Evolutionary conservation across 306 rosid species (phyloP).

Genomic region (Abrus pulchellus): DNA sequence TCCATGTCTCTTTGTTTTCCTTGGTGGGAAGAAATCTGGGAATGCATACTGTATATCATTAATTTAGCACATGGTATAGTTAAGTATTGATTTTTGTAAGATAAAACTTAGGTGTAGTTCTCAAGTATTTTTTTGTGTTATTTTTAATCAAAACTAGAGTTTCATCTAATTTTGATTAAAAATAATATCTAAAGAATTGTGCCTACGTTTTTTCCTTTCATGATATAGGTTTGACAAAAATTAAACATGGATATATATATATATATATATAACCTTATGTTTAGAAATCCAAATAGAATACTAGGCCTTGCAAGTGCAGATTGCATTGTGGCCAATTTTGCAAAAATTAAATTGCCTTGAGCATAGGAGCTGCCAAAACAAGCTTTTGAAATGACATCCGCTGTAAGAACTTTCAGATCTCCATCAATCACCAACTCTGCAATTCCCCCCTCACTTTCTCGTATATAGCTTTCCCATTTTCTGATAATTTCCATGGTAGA

Average conservation of each 20-base stretch:
- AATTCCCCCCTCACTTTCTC: conserved; percentile 32
- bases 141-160: no score
- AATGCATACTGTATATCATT: not conserved
- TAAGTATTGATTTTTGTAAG: no score
- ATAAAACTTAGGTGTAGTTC: no score
- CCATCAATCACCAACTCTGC: conserved; percentile 48
- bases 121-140: no score
- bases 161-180: no score
- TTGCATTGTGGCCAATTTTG: conserved; percentile 47
- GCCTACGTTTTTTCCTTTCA: no score
- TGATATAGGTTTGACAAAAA: not conserved
- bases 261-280: conserved; percentile 36
- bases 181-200: no score
- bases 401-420: conserved; percentile 45
- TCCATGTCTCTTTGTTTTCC: conserved; percentile 46
- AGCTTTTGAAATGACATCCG: conserved; percentile 48
- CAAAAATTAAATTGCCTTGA: conserved; percentile 54
- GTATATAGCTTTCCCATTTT: conserved; percentile 43
- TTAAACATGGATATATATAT: not conserved
- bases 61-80: not conserved
- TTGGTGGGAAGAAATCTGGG: conserved; percentile 49
- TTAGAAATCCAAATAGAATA: conserved; percentile 46
- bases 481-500: conserved; percentile 15
- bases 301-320: conserved; percentile 24
- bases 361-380: conserved; percentile 54